Base-by-base conservation (phyloP, 139 green algal species). In the Asterochloris sp. region DNA sequence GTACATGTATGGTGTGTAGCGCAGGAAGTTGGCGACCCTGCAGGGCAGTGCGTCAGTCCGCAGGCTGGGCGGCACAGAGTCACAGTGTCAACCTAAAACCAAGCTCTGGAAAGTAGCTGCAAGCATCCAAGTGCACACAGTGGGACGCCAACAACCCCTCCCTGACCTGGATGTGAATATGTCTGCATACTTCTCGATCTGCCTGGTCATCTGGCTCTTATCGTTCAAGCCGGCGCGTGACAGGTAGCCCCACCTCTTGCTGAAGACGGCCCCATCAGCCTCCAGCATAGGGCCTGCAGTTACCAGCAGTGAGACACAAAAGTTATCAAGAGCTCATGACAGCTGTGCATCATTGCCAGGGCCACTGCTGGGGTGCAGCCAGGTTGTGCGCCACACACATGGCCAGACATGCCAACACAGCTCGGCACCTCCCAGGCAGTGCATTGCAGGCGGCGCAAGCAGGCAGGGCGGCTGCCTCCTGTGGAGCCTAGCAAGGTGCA, bases 171-270 rank as follows among this genome's bases (percentile, higher is more conserved):
- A 81, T 62, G 77, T 81, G 26, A 74, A 76, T 28, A 83, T 83
- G 38, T 83, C 47, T 76, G 79, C 89, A 73, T 93, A 96, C 91
- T 99, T 99, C 76, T 99, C 96, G 74, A 99, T 98, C 89, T 99
- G 96, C 4, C 94, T 84, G 73, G 90, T 93, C 19, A 99, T 91
- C 84, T 98, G 95, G 26, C 82, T 92, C 88, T 98, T 98, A 91
- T 99, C 96, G 83, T 99, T 98, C n/a, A 99, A 88, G 69, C 96
- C 96, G 14, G 96, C 90, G 0, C 94, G 88, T 0, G 89, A 95
- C 19, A 98, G 92, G 87, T 97, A 98, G 64, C 95, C 95, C 95
- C 95, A 98, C 67, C 91, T 83, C n/a, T 85, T 62, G 85, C 95
- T 98, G 91, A 99, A 98, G 69, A 92, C 63, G 23, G 78, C 24